phyloP scores from a whole-genome alignment of 2,329 filamentous ascomycete species.

The Pseudofabraea citricarpa region DNA sequence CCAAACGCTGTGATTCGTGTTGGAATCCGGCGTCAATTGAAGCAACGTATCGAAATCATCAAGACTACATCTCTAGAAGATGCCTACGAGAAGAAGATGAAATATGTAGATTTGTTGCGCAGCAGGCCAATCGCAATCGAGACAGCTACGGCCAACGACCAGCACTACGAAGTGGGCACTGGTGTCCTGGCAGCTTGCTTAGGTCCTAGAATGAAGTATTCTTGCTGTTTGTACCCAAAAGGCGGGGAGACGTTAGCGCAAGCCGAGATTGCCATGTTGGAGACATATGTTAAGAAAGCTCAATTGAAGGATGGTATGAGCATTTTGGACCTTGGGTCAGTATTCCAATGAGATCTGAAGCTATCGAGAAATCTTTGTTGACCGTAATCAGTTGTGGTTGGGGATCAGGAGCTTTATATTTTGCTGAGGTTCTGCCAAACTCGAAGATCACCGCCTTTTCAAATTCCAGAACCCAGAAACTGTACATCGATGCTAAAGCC shows the following conservation, averaged over 20 bases:
- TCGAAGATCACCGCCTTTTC: slow-evolving; percentile 62
- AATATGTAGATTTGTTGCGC: slow-evolving; percentile 55
- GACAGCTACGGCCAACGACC: slow-evolving; percentile 59
- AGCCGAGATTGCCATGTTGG: slow-evolving; percentile 63
- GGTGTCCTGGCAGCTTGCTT: slow-evolving; percentile 56
- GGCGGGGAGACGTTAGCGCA: slow-evolving; percentile 58
- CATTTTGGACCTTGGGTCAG: slow-evolving; percentile 25
- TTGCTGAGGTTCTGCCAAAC: slow-evolving; percentile 60
- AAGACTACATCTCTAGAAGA: slow-evolving; percentile 45
- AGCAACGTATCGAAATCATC: slow-evolving; percentile 53
- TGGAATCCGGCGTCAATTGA: slow-evolving; percentile 62
- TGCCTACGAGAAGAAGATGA: slow-evolving; percentile 56
- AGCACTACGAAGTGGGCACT: slow-evolving; percentile 70
- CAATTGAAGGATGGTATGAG: slow-evolving; percentile 27
- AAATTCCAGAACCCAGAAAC: slow-evolving; percentile 64
- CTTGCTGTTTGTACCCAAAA: slow-evolving; percentile 59
- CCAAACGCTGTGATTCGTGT: slow-evolving; percentile 57
- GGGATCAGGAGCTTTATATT: slow-evolving; percentile 61
- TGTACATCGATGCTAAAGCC: slow-evolving; percentile 59
- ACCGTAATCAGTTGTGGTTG: slow-evolving; percentile 53
- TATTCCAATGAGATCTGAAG: slow-evolving; percentile 6
- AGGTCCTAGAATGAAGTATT: slow-evolving; percentile 70
- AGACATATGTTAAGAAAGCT: slow-evolving; percentile 56
- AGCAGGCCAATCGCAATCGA: slow-evolving; percentile 63
- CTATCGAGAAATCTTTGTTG: too few relatives aligned